Conservation (phyloP, 2,329 filamentous ascomycete genomes). For the Ophiostoma sp. region DNA sequence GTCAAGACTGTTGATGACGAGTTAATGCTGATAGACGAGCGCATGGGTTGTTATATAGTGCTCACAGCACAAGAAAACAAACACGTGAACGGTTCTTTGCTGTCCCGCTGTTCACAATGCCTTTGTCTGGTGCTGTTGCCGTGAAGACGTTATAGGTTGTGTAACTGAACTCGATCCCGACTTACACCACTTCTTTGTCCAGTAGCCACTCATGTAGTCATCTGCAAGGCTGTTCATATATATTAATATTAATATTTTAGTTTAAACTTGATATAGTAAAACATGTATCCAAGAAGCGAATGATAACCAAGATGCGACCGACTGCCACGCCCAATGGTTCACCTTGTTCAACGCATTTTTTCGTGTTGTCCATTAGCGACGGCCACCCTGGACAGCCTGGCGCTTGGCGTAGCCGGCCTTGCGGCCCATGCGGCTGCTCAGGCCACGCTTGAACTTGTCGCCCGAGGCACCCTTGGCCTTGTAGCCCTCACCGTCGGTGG, state of each 20-base stretch:
- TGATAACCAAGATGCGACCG: neutral
- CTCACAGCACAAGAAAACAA: neutral
- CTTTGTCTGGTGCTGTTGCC: neutral
- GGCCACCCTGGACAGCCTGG: slow-evolving; percentile 7
- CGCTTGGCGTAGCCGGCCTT: slow-evolving; percentile 21
- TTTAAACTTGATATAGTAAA: neutral
- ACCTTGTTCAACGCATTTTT: neutral
- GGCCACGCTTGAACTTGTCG: slow-evolving; percentile 20
- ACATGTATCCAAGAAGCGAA: slow-evolving; percentile 1
- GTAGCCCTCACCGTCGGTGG: slow-evolving; percentile 37
- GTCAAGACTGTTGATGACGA: neutral
- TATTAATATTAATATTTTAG: neutral
- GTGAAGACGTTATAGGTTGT: neutral
- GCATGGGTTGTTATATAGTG: neutral
- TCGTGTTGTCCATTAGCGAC: neutral
- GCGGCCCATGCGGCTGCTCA: slow-evolving; percentile 20
- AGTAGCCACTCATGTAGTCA: too few relatives aligned
- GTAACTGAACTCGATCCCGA: neutral
- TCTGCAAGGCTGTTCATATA: neutral
- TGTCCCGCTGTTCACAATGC: neutral
- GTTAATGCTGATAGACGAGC: neutral
- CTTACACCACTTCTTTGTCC: neutral
- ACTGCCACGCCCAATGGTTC: neutral
- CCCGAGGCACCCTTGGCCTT: slow-evolving; percentile 27
- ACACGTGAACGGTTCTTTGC: neutral